phyloP scores from a whole-genome alignment of 176 grass and related monocot species.

The Olyra latifolia region DNA sequence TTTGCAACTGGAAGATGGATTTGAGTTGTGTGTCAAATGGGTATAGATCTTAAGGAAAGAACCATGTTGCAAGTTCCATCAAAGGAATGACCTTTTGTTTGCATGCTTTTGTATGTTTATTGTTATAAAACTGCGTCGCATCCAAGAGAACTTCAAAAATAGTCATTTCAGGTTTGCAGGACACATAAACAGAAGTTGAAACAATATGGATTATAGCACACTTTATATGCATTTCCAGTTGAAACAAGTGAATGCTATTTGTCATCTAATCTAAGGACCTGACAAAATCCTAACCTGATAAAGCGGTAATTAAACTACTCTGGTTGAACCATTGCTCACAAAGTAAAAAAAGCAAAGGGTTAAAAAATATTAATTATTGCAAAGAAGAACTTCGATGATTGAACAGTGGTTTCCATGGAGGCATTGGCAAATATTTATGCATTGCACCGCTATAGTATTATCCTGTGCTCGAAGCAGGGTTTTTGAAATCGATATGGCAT shows the following conservation, averaged over 20 bases:
- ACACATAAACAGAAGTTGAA: background rate
- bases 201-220: background rate
- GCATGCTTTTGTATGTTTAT: background rate
- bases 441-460: background rate
- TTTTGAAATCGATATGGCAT: too few relatives aligned
- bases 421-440: background rate
- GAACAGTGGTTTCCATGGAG: background rate
- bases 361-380: background rate
- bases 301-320: background rate
- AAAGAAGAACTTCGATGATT: background rate
- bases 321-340: background rate
- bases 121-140: background rate
- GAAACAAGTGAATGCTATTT: constrained; percentile 3
- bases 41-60: background rate
- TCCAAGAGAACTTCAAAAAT: background rate
- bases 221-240: constrained; percentile 13
- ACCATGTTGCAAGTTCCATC: background rate
- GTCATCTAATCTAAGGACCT: background rate
- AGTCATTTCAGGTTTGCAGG: background rate
- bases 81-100: background rate
- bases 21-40: background rate
- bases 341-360: background rate
- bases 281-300: background rate
- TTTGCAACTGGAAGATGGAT: constrained; percentile 7
- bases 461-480: background rate